phyloP scores from a whole-genome alignment of 306 rosid species.

The Cicer judaicum region DNA sequence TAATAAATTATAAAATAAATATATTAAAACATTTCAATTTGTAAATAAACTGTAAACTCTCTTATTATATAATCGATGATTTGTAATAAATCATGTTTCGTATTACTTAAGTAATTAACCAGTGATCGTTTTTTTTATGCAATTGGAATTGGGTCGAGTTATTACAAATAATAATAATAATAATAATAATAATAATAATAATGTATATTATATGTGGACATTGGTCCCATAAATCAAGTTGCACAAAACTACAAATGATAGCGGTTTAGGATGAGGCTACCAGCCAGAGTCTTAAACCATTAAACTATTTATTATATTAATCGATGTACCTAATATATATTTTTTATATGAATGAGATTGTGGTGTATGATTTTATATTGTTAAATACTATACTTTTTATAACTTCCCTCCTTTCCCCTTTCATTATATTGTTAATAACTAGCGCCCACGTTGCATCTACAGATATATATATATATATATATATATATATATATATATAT shows the following conservation, averaged over 20 bases:
- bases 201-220: too few species aligned
- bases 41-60: too few species aligned
- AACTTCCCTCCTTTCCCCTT: neutral
- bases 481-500: too few species aligned
- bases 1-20: too few species aligned
- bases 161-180: too few species aligned
- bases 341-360: neutral
- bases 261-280: neutral
- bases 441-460: constrained; percentile 28
- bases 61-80: too few species aligned
- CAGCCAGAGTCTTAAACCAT: neutral
- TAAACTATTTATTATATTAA: neutral
- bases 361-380: neutral
- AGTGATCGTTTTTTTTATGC: too few species aligned
- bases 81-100: too few species aligned
- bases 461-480: neutral
- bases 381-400: neutral
- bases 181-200: too few species aligned
- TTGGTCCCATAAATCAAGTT: neutral
- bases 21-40: too few species aligned
- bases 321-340: neutral
- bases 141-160: too few species aligned
- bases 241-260: neutral
- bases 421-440: neutral
- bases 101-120: too few species aligned